Evolutionary conservation across 2,329 filamentous ascomycete species (phyloP).

Genomic region (Phyllosticta paracitricarpa): DNA sequence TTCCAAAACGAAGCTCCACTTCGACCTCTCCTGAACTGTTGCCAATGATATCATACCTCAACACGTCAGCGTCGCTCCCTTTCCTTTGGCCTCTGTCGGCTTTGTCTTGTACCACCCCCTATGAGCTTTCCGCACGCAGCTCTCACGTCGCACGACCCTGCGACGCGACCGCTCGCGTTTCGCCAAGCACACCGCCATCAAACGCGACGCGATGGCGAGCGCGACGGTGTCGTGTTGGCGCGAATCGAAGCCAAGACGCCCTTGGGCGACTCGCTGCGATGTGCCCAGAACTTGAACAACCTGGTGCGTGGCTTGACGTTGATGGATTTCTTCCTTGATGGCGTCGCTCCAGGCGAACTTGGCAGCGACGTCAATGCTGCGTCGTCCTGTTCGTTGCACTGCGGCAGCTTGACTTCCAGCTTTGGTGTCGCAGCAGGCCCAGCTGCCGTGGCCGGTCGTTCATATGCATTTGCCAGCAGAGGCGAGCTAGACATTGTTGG

Average conservation of each 20-base stretch:
- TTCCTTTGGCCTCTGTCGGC: not conserved
- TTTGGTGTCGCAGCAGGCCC: not conserved
- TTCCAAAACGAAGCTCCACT: conserved; percentile 1
- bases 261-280: conserved; percentile 8
- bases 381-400: not conserved
- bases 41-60: conserved; percentile 9
- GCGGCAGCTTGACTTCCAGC: not conserved
- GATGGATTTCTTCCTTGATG: not conserved
- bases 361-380: not conserved
- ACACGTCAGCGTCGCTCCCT: not conserved
- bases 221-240: not conserved
- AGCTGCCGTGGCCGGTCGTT: not conserved
- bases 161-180: not conserved
- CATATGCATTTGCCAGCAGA: not conserved
- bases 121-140: not conserved
- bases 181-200: not conserved
- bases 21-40: not conserved
- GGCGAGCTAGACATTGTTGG: not conserved
- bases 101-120: not conserved
- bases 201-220: conserved; percentile 1
- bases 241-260: conserved; percentile 1
- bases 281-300: conserved; percentile 29
- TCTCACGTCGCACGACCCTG: not conserved
- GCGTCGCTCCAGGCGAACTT: not conserved
- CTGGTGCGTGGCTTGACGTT: conserved; percentile 22